These are phyloP conservation scores for Coemansia sp. DNA, from an alignment of 192 early-diverging fungal genomes.

Conservation along the genomic window DNA sequence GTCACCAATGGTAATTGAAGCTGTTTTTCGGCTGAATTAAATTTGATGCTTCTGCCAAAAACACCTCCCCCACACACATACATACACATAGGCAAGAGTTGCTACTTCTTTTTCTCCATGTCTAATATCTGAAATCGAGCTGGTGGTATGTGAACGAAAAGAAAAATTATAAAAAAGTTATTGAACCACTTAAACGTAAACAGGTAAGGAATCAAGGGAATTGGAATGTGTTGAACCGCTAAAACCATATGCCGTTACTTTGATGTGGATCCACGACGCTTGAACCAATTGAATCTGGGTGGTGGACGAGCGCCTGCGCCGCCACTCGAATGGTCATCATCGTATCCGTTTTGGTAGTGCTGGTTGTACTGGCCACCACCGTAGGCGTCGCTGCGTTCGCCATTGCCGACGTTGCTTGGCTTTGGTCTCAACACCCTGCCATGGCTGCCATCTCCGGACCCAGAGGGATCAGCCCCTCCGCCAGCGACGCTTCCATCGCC, in stretches of 20 bases:
- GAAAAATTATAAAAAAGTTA: no score
- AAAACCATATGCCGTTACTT: constrained; percentile 13
- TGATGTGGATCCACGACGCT: constrained; percentile 55
- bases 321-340: constrained; percentile 6
- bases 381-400: constrained; percentile 20
- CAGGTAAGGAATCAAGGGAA: neutral
- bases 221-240: neutral
- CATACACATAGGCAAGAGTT: no score
- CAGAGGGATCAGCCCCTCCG: neutral
- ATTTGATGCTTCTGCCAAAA: no score
- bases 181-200: no score
- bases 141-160: no score
- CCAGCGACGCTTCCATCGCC: neutral
- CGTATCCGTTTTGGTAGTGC: neutral
- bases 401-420: constrained; percentile 41
- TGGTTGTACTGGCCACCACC: constrained; percentile 10
- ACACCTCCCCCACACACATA: no score
- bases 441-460: constrained; percentile 2
- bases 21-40: no score
- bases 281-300: constrained; percentile 54
- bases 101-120: no score
- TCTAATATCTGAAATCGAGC: no score
- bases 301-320: constrained; percentile 26
- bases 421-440: constrained; percentile 26
- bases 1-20: no score